Evolutionary conservation across 2,329 filamentous ascomycete species (phyloP), one percentile per base, ranked within the genome.

Genomic region (Aurifilum marmelostoma): DNA sequence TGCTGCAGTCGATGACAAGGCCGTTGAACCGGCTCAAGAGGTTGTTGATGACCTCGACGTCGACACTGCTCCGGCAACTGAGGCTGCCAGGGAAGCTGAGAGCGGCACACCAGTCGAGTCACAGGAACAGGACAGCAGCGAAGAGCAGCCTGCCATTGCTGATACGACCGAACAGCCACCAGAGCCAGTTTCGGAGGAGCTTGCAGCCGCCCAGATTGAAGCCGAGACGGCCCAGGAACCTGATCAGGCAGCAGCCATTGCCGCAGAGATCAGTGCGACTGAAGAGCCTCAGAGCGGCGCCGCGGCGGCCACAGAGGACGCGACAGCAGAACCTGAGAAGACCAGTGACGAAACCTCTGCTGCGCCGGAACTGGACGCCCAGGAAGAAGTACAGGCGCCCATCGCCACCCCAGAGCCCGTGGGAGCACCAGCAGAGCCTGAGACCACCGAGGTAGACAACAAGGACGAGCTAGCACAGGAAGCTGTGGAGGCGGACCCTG

Each of bases 261-360:
- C 37, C 24, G 21, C 7, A 62, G 59, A 43, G 8, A 12, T 12
- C 6, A 16, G 21, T n/a, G 59, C 24, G 6, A 24, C 47, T 24
- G 65, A 65, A 4, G 52, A 58, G 14, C 60, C 11, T 16, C 60
- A 58, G 29, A 39, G 43, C 27, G 65, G 66, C 29, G 14, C 54
- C 24, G 50, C 24, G 34, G 65, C 32, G 5, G 12, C 64, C 5
- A 34, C 29, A 16, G 70, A 71, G 41, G 66, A 65, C 3, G 50
- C 41, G n/a, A 18, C 71, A 47, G 9, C 47, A 2, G 66, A 61
- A 11, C 29, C 37, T 5, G 29, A 63, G 18, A 47, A 63, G 54
- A 5, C 52, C 11, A 59, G 16, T n/a, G 65, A 67, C 24, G 60
- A 60, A 18, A 1, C 8, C 4, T 11, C 61, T 43, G 61, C n/a